Base-by-base conservation (phyloP, 2,329 filamentous ascomycete species). In the Stenocarpella maydis region DNA sequence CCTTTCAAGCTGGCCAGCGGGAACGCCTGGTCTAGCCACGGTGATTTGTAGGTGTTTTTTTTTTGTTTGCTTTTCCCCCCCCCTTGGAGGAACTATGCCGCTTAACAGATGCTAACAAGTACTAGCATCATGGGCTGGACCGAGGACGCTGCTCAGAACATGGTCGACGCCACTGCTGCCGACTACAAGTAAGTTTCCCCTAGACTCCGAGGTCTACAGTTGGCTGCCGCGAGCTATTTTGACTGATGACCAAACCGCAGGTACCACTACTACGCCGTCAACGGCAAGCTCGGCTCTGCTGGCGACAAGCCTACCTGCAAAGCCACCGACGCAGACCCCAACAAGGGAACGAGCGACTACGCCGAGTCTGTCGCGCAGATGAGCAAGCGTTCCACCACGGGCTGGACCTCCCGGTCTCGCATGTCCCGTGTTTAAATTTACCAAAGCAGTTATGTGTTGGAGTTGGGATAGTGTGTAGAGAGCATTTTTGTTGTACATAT, bases 91-190 rank as follows among this genome's bases (percentile, higher is more conserved):
- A n/a, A n/a, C n/a, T n/a, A n/a, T 15, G 10, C n/a, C 10, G 12
- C 28, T 47, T 9, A n/a, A 10, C 5, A 47, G 4, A 10, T 19
- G 8, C 58, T 63, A 37, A 63, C n/a, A 37, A 26, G 19, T 2
- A 19, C 28, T 49, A 63, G 58, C 71, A 81, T 84, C 73, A 84
- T 83, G 37, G 82, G 78, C 19, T 84, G 82, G 82, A 78, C 78
- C 2, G 73, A 74, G 21, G 81, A 83, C 49, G 81, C 80, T 0
- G 82, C 81, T 0, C 52, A 74, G 70, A 81, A 80, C 68, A 82
- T 84, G 81, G 65, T 84, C 12, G 73, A 71, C 21, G 75, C 79
- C 3, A 74, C 72, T 21, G 50, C 55, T 6, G 71, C 73, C 39
- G 73, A 79, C 60, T 79, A 79, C 72, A 72, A 79, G 28, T 83